Conservation (phyloP, 331 rosid genomes). For the Saraca asoca region DNA sequence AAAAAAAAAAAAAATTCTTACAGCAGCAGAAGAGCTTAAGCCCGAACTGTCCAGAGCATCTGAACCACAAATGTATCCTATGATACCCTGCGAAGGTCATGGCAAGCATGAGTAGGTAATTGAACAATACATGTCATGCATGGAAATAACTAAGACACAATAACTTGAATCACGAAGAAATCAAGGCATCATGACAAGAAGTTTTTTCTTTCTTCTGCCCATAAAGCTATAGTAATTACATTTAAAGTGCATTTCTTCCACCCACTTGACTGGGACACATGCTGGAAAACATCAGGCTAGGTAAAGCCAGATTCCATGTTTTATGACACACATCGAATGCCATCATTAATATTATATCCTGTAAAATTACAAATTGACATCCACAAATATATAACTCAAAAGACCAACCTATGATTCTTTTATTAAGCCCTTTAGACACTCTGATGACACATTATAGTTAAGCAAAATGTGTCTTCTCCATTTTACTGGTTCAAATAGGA, state of each 20-base stretch:
- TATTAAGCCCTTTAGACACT: too few relatives aligned
- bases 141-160: slow-evolving; percentile 21
- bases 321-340: slow-evolving; percentile 14
- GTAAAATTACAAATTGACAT: not conserved
- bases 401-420: too few relatives aligned
- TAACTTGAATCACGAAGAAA: slow-evolving; percentile 24
- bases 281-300: slow-evolving; percentile 16
- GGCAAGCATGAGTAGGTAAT: slow-evolving; percentile 34
- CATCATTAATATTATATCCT: not conserved
- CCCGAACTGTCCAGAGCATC: slow-evolving; percentile 93
- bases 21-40: slow-evolving; percentile 97
- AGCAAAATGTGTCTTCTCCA: too few relatives aligned
- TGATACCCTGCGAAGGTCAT: slow-evolving; percentile 68
- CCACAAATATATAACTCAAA: too few relatives aligned
- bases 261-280: slow-evolving; percentile 13
- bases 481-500: too few relatives aligned
- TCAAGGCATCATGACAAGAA: slow-evolving; percentile 26
- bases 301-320: not conserved
- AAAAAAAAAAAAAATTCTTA: slow-evolving; percentile 48
- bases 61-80: slow-evolving; percentile 72
- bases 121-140: slow-evolving; percentile 21
- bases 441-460: too few relatives aligned
- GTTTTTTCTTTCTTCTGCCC: slow-evolving; percentile 18
- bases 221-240: slow-evolving; percentile 11
- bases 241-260: slow-evolving; percentile 1